Percentiles rank a stretch among this genome's conserved stretches.
Conservation (phyloP, 176 grass and related monocot species). For the Bolboschoenus planiculmis region DNA sequence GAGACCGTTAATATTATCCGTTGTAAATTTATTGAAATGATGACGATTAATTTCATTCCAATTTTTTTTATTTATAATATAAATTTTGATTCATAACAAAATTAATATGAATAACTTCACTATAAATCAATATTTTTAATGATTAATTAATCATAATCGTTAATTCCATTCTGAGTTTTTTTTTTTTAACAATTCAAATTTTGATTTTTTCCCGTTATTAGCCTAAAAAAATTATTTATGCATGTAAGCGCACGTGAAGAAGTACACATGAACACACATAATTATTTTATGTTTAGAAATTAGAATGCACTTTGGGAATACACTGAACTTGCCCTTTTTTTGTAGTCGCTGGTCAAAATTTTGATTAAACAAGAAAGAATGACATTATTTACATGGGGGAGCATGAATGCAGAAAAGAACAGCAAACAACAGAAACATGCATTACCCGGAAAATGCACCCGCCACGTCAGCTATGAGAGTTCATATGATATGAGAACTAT, state of each 20-base stretch:
- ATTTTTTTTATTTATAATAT: no score
- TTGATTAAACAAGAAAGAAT: neutral
- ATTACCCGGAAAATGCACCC: neutral
- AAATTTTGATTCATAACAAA: no score
- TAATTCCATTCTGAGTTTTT: no score
- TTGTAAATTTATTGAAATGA: no score
- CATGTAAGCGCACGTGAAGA: neutral
- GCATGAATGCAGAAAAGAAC: neutral
- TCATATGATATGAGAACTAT: neutral
- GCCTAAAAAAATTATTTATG: neutral
- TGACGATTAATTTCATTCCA: no score
- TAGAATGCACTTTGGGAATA: neutral
- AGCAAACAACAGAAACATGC: neutral
- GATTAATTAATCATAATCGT: no score
- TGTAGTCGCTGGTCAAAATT: neutral
- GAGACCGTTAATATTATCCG: neutral
- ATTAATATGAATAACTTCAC: no score
- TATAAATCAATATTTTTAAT: no score
- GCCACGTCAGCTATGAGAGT: neutral
- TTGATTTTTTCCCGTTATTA: no score
- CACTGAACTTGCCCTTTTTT: neutral
- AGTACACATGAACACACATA: neutral
- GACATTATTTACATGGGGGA: neutral
- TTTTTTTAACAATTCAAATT: no score
- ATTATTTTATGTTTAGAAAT: neutral